Conservation (phyloP, 495 filamentous ascomycete species). For the Lentithecium fluviatile region DNA sequence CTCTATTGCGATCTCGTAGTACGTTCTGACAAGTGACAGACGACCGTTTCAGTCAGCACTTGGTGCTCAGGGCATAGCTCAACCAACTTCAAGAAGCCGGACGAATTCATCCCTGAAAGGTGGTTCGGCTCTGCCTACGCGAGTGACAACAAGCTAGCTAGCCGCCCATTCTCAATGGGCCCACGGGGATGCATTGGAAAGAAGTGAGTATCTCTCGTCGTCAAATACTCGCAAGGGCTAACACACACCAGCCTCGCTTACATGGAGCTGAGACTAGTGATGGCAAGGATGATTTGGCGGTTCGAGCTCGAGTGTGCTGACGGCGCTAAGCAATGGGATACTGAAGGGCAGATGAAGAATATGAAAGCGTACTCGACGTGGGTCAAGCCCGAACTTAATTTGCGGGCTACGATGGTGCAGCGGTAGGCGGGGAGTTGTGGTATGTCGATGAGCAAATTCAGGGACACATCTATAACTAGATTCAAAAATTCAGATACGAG, state of each 20-base stretch:
- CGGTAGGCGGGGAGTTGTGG: neutral
- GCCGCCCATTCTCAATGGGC: slow-evolving; percentile 31
- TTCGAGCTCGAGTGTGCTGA: slow-evolving; percentile 48
- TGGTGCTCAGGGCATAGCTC: slow-evolving; percentile 30
- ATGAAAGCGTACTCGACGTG: slow-evolving; percentile 32
- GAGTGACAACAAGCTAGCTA: slow-evolving; percentile 26
- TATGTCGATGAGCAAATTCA: neutral
- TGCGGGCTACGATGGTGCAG: slow-evolving; percentile 13
- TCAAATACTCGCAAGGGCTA: neutral
- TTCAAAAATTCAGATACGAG: too few relatives aligned
- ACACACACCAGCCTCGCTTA: slow-evolving; percentile 44
- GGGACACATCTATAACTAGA: neutral
- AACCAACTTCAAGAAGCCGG: slow-evolving; percentile 32
- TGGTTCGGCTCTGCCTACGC: slow-evolving; percentile 22
- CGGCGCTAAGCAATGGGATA: slow-evolving; percentile 42
- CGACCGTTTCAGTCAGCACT: slow-evolving; percentile 27
- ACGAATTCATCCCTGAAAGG: slow-evolving; percentile 29
- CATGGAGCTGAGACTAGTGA: slow-evolving; percentile 48
- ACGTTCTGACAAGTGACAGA: slow-evolving; percentile 14
- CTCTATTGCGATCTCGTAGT: neutral
- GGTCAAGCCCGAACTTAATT: slow-evolving; percentile 28
- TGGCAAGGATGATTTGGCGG: slow-evolving; percentile 47
- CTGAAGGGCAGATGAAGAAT: slow-evolving; percentile 30
- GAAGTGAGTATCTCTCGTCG: slow-evolving; percentile 20
- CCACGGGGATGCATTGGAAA: slow-evolving; percentile 35